Conservation (phyloP, 2,329 filamentous ascomycete species). For the Thelonectria rubi region DNA sequence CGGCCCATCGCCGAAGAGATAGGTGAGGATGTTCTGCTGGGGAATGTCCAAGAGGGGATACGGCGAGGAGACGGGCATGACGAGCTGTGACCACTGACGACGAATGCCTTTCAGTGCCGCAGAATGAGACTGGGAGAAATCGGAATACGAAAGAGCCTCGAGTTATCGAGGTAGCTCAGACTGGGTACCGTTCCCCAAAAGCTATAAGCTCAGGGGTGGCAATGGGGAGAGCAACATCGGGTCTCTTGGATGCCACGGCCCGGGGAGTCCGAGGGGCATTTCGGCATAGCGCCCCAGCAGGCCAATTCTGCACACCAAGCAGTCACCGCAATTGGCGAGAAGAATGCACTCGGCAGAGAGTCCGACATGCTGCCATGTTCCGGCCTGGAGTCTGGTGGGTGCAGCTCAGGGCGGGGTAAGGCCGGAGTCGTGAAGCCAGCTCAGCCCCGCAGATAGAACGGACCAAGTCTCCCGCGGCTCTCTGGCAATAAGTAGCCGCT, state of each 20-base stretch:
- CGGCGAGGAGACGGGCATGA: slow-evolving; percentile 55
- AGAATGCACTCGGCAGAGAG: background rate
- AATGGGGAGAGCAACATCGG: background rate
- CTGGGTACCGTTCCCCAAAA: background rate
- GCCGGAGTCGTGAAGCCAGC: background rate
- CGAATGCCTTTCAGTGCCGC: background rate
- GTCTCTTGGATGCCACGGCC: slow-evolving; percentile 6
- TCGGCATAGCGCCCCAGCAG: slow-evolving; percentile 7
- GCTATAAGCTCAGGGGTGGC: background rate
- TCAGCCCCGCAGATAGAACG: slow-evolving; percentile 19
- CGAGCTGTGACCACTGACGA: background rate
- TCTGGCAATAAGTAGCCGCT: background rate
- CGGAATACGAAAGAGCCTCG: background rate
- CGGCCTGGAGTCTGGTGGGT: background rate
- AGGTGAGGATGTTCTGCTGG: slow-evolving; percentile 54
- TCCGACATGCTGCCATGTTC: background rate
- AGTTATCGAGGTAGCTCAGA: background rate
- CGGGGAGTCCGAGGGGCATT: slow-evolving; percentile 18
- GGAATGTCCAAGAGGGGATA: slow-evolving; percentile 55
- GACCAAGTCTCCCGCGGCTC: slow-evolving; percentile 14
- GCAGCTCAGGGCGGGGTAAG: slow-evolving; percentile 21
- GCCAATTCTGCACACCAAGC: background rate
- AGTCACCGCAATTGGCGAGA: too few species aligned
- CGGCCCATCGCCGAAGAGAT: slow-evolving; percentile 46
- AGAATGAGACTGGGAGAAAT: background rate